Conservation (phyloP, 331 rosid genomes). For the Ulmus americana region DNA sequence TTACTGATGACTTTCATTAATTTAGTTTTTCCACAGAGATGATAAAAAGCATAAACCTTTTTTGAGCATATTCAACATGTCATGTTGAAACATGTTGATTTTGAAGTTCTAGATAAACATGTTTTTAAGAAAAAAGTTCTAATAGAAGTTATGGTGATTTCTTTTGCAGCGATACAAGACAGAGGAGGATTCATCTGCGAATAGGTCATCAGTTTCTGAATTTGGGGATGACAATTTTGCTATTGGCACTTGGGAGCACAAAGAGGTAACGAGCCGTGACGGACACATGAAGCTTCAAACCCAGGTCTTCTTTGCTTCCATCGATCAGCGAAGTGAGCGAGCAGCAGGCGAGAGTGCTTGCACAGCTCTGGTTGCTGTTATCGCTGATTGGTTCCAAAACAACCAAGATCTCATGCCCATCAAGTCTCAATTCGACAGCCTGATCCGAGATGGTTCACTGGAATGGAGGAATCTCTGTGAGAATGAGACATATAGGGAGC, state of each 20-base stretch:
- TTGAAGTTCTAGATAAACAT: too few relatives aligned
- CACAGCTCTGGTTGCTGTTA: conserved; percentile 92
- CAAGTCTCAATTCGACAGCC: conserved; percentile 87
- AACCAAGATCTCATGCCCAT: conserved; percentile 80
- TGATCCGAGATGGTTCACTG: conserved; percentile 85
- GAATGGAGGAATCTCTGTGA: conserved; percentile 95
- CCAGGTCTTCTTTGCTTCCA: conserved; percentile 89
- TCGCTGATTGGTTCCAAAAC: conserved; percentile 91
- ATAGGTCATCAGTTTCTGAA: conserved; percentile 76
- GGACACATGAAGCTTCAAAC: conserved; percentile 85
- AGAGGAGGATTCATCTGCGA: conserved; percentile 77
- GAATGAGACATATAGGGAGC: conserved; percentile 63
- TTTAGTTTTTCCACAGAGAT: background rate
- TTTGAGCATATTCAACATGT: background rate
- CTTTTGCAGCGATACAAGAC: conserved; percentile 50
- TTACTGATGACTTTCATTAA: background rate
- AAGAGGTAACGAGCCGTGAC: conserved; percentile 83
- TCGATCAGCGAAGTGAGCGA: conserved; percentile 91
- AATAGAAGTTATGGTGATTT: conserved; percentile 14
- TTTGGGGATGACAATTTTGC: conserved; percentile 96
- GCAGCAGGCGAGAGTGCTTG: conserved; percentile 99
- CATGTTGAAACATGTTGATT: too few relatives aligned
- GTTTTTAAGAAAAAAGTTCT: conserved; percentile 5
- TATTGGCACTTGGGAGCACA: conserved; percentile 86
- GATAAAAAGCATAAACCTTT: background rate